Percentiles rank a stretch among this genome's conserved stretches.
Conservation (phyloP, 2,329 filamentous ascomycete species). For the Fusarium verrucosum region DNA sequence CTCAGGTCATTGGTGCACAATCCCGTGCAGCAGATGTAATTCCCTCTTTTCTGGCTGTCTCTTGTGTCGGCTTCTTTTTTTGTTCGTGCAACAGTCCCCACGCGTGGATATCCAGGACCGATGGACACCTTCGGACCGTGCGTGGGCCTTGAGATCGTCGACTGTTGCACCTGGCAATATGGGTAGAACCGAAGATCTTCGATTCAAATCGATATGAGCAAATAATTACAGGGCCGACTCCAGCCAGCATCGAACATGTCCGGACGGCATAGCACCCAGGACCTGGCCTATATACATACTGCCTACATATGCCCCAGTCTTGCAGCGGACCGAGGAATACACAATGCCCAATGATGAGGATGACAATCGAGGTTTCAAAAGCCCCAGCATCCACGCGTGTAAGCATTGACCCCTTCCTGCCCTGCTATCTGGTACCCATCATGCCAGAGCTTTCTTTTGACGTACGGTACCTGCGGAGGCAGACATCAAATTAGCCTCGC, state of each 20-base stretch:
- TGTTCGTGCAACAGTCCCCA: conserved; percentile 38
- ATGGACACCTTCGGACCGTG: conserved; percentile 15
- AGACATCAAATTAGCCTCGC: conserved; percentile 12
- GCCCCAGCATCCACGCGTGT: conserved; percentile 15
- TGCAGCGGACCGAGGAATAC: background rate
- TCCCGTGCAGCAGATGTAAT: conserved; percentile 32
- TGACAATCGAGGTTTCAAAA: conserved; percentile 21
- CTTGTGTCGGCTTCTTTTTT: conserved; percentile 23
- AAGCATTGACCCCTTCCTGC: conserved; percentile 18
- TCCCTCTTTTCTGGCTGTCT: conserved; percentile 21
- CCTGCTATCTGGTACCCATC: conserved; percentile 9
- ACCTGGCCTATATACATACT: conserved; percentile 26
- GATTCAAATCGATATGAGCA: conserved; percentile 22
- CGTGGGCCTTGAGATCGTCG: conserved; percentile 25
- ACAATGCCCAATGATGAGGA: conserved; percentile 6
- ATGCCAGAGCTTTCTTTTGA: conserved; percentile 10
- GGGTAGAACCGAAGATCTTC: conserved; percentile 29
- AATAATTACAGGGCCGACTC: conserved; percentile 4
- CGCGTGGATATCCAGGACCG: conserved; percentile 30
- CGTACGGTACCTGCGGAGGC: background rate
- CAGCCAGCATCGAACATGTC: conserved; percentile 4
- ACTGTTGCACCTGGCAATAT: conserved; percentile 14
- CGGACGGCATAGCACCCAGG: conserved; percentile 28
- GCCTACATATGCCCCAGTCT: conserved; percentile 9
- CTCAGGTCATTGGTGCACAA: conserved; percentile 42